Evolutionary conservation across 495 filamentous ascomycete species (phyloP).

Genomic region (Friedmanniomyces endolithicus): DNA sequence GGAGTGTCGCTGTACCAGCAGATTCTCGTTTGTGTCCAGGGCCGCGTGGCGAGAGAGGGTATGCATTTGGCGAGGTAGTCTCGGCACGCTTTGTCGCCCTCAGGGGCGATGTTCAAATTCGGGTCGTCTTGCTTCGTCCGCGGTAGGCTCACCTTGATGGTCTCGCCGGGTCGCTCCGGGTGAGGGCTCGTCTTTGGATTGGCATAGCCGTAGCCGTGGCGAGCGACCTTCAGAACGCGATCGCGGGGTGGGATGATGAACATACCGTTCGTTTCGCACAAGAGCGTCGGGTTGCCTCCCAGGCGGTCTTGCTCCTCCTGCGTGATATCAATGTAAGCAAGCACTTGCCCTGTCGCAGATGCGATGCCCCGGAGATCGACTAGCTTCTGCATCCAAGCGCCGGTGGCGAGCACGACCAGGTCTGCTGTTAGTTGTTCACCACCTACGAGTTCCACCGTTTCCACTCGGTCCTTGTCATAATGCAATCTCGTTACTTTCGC

Average conservation of each 20-base stretch:
- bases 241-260: constrained; percentile 71
- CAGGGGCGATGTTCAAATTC: constrained; percentile 37
- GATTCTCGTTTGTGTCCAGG: constrained; percentile 56
- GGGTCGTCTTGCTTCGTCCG: constrained; percentile 36
- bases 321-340: constrained; percentile 63
- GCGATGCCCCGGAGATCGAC: constrained; percentile 67
- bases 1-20: constrained; percentile 80
- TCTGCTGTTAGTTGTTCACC: constrained; percentile 48
- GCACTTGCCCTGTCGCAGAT: constrained; percentile 64
- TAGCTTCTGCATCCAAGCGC: constrained; percentile 69
- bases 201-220: constrained; percentile 70
- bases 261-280: constrained; percentile 69
- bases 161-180: constrained; percentile 22
- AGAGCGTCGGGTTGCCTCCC: constrained; percentile 53
- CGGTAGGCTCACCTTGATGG: constrained; percentile 38
- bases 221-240: constrained; percentile 64
- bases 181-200: constrained; percentile 46
- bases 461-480: constrained; percentile 21
- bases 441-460: constrained; percentile 44
- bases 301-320: constrained; percentile 53
- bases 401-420: constrained; percentile 67
- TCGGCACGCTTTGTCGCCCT: constrained; percentile 51
- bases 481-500: constrained; percentile 47
- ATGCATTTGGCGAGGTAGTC: constrained; percentile 48
- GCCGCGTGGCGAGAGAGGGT: constrained; percentile 48